These are phyloP conservation scores for Acephala macrosclerotiorum DNA, from an alignment of 2,329 filamentous ascomycete species.

Conservation along the genomic window DNA sequence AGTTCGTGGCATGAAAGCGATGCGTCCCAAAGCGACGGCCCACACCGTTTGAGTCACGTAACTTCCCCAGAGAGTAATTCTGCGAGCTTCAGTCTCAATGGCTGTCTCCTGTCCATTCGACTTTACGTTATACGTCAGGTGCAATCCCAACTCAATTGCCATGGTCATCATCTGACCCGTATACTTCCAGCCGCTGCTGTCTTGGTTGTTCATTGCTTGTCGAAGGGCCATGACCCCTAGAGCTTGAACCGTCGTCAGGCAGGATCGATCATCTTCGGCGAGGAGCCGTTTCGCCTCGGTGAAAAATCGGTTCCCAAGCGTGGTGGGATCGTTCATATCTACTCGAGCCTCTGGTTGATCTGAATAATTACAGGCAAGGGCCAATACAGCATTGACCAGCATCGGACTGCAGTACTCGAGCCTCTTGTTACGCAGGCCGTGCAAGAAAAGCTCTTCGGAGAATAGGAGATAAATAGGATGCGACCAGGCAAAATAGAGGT, in stretches of 20 bases:
- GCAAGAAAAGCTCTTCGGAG: slow-evolving; percentile 53
- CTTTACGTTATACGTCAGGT: slow-evolving; percentile 12
- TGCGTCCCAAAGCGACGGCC: slow-evolving; percentile 53
- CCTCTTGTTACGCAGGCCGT: slow-evolving; percentile 34
- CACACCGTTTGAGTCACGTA: slow-evolving; percentile 56
- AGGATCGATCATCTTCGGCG: slow-evolving; percentile 61
- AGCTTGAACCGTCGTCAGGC: slow-evolving; percentile 75
- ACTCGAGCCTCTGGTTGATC: slow-evolving; percentile 68
- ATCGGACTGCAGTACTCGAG: slow-evolving; percentile 51
- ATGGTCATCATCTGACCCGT: slow-evolving; percentile 76
- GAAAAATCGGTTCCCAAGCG: slow-evolving; percentile 78
- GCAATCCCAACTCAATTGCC: slow-evolving; percentile 58
- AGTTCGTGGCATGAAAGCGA: slow-evolving; percentile 54
- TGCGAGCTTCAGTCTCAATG: slow-evolving; percentile 54
- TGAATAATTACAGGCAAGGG: slow-evolving; percentile 74
- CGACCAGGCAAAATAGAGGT: slow-evolving; percentile 77
- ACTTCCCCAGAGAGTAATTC: slow-evolving; percentile 58
- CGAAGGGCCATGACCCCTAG: slow-evolving; percentile 79
- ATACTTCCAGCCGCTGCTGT: slow-evolving; percentile 77
- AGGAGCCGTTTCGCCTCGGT: slow-evolving; percentile 70
- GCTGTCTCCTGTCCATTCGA: slow-evolving; percentile 41
- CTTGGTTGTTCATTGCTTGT: slow-evolving; percentile 75
- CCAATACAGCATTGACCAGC: slow-evolving; percentile 42
- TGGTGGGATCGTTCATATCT: slow-evolving; percentile 65
- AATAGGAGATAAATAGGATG: slow-evolving; percentile 78